phyloP scores from a whole-genome alignment of 1,139 yeast genomes.

The Hansenula lynferdii region DNA sequence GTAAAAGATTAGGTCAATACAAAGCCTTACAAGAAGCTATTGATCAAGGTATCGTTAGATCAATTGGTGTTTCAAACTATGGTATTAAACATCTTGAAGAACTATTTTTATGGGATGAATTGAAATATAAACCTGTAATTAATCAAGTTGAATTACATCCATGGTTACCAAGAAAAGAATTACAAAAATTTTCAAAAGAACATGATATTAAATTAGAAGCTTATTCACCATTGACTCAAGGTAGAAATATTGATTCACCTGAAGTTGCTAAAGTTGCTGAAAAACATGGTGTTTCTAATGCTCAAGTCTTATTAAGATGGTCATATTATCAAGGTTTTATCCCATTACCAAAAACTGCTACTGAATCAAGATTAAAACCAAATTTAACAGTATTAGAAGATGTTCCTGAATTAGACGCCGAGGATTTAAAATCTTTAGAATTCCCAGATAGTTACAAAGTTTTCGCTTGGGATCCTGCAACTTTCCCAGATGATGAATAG shows the following conservation, averaged over 20 bases:
- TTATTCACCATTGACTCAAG: constrained; percentile 47
- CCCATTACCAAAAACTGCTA: constrained; percentile 65
- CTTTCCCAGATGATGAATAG: not conserved
- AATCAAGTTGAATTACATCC: constrained; percentile 1
- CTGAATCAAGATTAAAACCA: constrained; percentile 41
- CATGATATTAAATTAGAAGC: constrained; percentile 42
- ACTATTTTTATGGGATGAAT: constrained; percentile 28
- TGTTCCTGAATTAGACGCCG: constrained; percentile 14
- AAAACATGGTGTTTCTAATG: constrained; percentile 32
- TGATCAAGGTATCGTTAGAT: constrained; percentile 23
- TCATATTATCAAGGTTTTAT: constrained; percentile 41
- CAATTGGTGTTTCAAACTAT: constrained; percentile 37
- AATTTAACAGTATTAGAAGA: constrained; percentile 32
- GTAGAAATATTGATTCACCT: constrained; percentile 32
- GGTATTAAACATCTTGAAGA: constrained; percentile 32
- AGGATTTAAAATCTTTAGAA: constrained; percentile 8
- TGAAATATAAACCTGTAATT: constrained; percentile 21
- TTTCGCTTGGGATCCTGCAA: not conserved
- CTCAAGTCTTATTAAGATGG: constrained; percentile 40
- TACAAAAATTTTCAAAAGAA: constrained; percentile 36
- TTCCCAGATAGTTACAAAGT: constrained; percentile 12
- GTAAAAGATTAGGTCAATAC: constrained; percentile 35
- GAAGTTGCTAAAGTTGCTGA: constrained; percentile 22
- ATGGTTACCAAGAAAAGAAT: constrained; percentile 3
- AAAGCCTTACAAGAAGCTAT: constrained; percentile 36